These are phyloP conservation scores for Plasmodium coatneyi DNA, from an alignment of 169 alveolate genomes.

Conservation along the genomic window DNA sequence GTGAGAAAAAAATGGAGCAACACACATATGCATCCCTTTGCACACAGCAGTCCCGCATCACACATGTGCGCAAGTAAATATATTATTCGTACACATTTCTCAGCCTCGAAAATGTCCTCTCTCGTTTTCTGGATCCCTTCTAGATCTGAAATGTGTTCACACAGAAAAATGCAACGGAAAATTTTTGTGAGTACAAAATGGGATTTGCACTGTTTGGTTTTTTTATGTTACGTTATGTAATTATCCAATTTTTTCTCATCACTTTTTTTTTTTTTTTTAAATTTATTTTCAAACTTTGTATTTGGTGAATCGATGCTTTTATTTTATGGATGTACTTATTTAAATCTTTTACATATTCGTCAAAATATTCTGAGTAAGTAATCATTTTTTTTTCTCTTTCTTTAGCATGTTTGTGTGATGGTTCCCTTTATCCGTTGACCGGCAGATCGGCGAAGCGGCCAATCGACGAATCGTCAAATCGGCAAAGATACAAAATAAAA, in stretches of 20 bases:
- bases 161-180: not conserved
- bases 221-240: slow-evolving; percentile 12
- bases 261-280: slow-evolving; percentile 6
- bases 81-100: slow-evolving; percentile 58
- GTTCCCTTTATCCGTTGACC: not conserved
- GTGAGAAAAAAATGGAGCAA: not conserved
- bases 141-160: slow-evolving; percentile 22
- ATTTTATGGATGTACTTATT: slow-evolving; percentile 37
- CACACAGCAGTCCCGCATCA: not conserved
- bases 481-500: not conserved
- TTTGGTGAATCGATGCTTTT: slow-evolving; percentile 43
- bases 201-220: not conserved
- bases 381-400: slow-evolving; percentile 63
- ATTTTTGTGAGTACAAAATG: not conserved
- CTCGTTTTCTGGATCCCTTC: slow-evolving; percentile 24
- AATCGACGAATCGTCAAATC: not conserved
- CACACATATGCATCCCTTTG: not conserved
- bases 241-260: not conserved
- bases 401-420: not conserved
- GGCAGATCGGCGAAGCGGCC: not conserved
- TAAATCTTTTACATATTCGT: slow-evolving; percentile 66
- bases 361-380: slow-evolving; percentile 72
- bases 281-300: slow-evolving; percentile 39
- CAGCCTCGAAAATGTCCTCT: slow-evolving; percentile 69
- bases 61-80: slow-evolving; percentile 4